Base-by-base conservation (phyloP, 1,139 yeast genomes). In the Suhomyces panamericanus region DNA sequence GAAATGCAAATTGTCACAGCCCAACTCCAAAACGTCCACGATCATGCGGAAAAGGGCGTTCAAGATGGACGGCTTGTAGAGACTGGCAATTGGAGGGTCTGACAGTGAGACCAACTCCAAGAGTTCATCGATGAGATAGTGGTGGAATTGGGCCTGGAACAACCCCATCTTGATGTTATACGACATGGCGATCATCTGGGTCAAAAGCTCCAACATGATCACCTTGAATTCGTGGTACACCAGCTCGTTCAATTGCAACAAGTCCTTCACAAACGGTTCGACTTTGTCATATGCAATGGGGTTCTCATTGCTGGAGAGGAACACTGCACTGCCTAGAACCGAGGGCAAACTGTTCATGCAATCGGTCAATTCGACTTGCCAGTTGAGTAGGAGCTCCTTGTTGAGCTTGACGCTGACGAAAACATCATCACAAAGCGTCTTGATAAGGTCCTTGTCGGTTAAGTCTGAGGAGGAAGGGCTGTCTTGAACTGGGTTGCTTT, bases 291-390 rank as follows among this genome's bases (percentile, higher is more conserved):
- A 41, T 10, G 24, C 38, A 31, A 41, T 28, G 14, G 44, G 46
- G 6, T 26, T 16, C 17, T 38, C 46, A n/a, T 39, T 36, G 9
- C 32, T 16, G 3, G 43, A 20, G 16, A 64, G 41, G 4, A 66
- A 44, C 12, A 63, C 48, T 13, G 63, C 66, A 33, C 63, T 59
- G 37, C 62, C 61, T 2, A 68, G 53, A 5, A 59, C 50, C 3
- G 60, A 49, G 7, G 57, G 46, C 32, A 69, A 54, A 10, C 51
- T 44, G 17, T 52, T 49, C 9, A 51, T 49, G 43, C 63, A 63
- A 26, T 53, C 48, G 3, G 38, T 39, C 30, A 72, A 49, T 38
- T 72, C 77, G 5, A 67, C 56, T 47, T 69, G 71, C 78, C 78
- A 73, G 47, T 67, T 64, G 41, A 46, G 32, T 12, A 73, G 55